Evolutionary conservation across 768 basidiomycete species (phyloP).

Genomic region (Porpolomopsis calyptriformis): DNA sequence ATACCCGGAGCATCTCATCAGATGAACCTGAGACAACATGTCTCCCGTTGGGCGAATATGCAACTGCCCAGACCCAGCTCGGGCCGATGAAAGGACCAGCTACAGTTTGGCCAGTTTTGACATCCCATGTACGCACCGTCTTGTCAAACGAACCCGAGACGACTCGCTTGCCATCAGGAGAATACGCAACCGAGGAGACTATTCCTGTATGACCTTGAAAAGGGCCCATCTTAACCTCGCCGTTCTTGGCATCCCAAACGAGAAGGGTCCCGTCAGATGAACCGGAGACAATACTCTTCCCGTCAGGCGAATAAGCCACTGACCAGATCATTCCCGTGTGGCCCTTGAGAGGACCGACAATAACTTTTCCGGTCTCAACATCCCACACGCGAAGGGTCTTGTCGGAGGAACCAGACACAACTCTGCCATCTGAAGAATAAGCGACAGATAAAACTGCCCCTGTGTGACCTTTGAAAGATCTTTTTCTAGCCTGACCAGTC

Average conservation of each 20-base stretch:
- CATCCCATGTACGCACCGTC: slow-evolving; percentile 11
- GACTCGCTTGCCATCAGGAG: slow-evolving; percentile 9
- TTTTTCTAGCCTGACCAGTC: background rate
- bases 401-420: slow-evolving; percentile 11
- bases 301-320: slow-evolving; percentile 8
- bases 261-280: background rate
- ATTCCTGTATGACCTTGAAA: background rate
- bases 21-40: background rate
- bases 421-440: slow-evolving; percentile 15
- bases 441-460: slow-evolving; percentile 13
- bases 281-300: slow-evolving; percentile 14
- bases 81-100: background rate
- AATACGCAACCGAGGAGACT: slow-evolving; percentile 1
- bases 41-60: background rate
- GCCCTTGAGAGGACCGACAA: background rate
- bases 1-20: background rate
- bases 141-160: slow-evolving; percentile 8
- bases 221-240: background rate
- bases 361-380: background rate
- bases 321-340: slow-evolving; percentile 8
- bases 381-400: slow-evolving; percentile 15
- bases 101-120: background rate
- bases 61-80: background rate
- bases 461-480: slow-evolving; percentile 5
- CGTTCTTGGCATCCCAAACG: slow-evolving; percentile 8